Percentiles rank a stretch among this genome's conserved stretches.
Evolutionary conservation across 805 yeast species (phyloP).

Genomic region (Metschnikowia peoriensis): DNA sequence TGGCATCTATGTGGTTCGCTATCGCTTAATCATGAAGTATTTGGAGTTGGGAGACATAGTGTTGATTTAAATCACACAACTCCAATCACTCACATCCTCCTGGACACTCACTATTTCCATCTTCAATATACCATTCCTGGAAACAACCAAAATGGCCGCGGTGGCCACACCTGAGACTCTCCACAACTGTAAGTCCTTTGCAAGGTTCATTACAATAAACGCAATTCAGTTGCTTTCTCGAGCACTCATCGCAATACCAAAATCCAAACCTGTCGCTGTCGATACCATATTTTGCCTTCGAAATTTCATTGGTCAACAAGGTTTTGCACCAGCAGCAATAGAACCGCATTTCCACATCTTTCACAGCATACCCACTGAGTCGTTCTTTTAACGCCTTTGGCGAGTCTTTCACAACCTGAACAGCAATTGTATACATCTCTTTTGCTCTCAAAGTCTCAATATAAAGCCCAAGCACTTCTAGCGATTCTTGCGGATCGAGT

Average conservation of each 20-base stretch:
- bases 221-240: conserved; percentile 61
- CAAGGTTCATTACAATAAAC: conserved; percentile 75
- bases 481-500: conserved; percentile 31
- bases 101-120: conserved; percentile 71
- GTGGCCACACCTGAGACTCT: conserved; percentile 75
- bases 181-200: conserved; percentile 62
- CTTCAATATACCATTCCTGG: conserved; percentile 70
- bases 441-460: conserved; percentile 51
- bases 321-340: conserved; percentile 62
- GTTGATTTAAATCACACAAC: conserved; percentile 25
- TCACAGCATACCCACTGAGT: conserved; percentile 32
- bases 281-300: conserved; percentile 38
- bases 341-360: conserved; percentile 39
- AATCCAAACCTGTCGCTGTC: conserved; percentile 50
- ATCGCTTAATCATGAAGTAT: conserved; percentile 41
- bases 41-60: conserved; percentile 37
- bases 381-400: conserved; percentile 29
- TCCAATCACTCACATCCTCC: conserved; percentile 51
- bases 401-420: conserved; percentile 49
- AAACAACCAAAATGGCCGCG: conserved; percentile 81
- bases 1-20: conserved; percentile 76
- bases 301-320: conserved; percentile 56
- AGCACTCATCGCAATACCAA: conserved; percentile 84
- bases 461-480: conserved; percentile 58
- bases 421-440: conserved; percentile 55